Conservation (phyloP, 306 rosid genomes). For the Vigna mungo region DNA sequence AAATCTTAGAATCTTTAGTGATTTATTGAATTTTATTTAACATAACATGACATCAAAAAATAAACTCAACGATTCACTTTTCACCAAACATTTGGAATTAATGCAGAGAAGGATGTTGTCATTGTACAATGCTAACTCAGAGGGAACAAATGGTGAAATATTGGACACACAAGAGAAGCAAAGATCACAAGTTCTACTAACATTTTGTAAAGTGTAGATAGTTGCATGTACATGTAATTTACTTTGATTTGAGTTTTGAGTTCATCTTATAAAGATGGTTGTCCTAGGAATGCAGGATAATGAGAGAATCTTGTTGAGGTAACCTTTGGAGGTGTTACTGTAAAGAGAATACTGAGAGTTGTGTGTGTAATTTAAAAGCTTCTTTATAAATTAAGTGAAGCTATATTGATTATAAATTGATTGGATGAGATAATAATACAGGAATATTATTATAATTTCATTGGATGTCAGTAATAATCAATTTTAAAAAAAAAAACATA, state of each 20-base stretch:
- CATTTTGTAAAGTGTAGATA: conserved; percentile 19
- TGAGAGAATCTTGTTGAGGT: conserved; percentile 34
- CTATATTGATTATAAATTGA: too few species aligned
- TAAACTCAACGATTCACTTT: neutral
- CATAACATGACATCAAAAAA: conserved; percentile 7
- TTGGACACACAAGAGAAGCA: neutral
- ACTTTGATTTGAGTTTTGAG: conserved; percentile 12
- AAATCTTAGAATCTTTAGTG: neutral
- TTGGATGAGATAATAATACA: too few species aligned
- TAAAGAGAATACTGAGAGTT: conserved; percentile 47
- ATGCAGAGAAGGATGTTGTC: conserved; percentile 65
- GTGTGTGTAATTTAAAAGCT: neutral
- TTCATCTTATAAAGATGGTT: conserved; percentile 24
- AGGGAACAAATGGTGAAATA: conserved; percentile 38
- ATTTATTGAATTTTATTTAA: conserved; percentile 16
- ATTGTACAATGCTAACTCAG: conserved; percentile 42
- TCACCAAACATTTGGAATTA: neutral
- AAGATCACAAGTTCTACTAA: conserved; percentile 34
- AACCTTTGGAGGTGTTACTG: conserved; percentile 45
- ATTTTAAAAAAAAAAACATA: too few species aligned
- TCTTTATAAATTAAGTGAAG: neutral
- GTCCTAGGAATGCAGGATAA: conserved; percentile 23
- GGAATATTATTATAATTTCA: too few species aligned
- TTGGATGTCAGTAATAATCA: too few species aligned
- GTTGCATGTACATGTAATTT: too few species aligned